A percentile compares a stretch with the other conserved stretches of the same genome.
Evolutionary conservation across 768 basidiomycete genomes (phyloP).

Genomic region (Termitomyces sp.): DNA sequence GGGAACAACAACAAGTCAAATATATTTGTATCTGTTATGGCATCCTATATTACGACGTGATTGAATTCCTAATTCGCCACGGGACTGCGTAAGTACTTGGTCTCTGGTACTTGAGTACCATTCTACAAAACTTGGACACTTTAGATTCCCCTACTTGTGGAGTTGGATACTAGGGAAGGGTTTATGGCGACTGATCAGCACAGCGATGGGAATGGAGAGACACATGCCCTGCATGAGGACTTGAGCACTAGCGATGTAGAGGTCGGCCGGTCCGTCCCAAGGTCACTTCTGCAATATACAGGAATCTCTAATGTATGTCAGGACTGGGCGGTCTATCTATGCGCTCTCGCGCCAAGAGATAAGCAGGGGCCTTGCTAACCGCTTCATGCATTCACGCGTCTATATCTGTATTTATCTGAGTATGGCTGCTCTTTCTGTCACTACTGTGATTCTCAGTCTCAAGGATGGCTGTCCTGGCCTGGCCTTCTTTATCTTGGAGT

Average conservation of each 20-base stretch:
- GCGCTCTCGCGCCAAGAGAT: conserved; percentile 80
- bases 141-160: neutral
- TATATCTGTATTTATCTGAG: conserved; percentile 86
- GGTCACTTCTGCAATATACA: neutral
- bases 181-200: conserved; percentile 10
- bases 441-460: conserved; percentile 80
- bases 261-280: conserved; percentile 12
- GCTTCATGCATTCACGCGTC: conserved; percentile 81
- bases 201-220: conserved; percentile 20
- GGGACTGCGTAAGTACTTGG: too few relatives aligned
- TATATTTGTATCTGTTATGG: neutral
- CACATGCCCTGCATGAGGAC: conserved; percentile 29
- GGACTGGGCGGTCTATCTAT: conserved; percentile 78
- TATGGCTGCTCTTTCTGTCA: conserved; percentile 83
- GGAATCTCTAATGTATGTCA: conserved; percentile 22
- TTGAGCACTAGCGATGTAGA: conserved; percentile 16
- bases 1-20: neutral
- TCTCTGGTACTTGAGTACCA: too few relatives aligned
- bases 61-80: too few relatives aligned
- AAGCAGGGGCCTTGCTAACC: conserved; percentile 79
- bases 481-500: conserved; percentile 86
- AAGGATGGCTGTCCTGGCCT: conserved; percentile 80
- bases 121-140: neutral
- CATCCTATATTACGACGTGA: neutral
- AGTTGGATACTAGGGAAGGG: neutral